A percentile compares a stretch with the other conserved stretches of the same genome.
Conservation (phyloP, 2,329 filamentous ascomycete species). For the Penicillium palitans region DNA sequence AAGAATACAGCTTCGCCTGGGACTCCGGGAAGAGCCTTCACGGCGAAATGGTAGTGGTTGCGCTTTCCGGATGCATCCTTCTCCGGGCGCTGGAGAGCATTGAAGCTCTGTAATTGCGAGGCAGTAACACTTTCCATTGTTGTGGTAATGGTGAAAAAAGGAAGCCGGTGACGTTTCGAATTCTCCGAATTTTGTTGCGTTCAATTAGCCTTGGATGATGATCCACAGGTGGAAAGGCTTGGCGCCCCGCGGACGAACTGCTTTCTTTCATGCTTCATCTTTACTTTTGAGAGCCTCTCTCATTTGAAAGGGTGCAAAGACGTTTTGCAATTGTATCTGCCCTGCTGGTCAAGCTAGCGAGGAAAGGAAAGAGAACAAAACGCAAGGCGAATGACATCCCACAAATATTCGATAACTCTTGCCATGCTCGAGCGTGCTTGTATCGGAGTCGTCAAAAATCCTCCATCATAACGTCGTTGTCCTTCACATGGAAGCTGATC, state of each 20-base stretch:
- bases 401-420: too few relatives aligned
- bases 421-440: too few relatives aligned
- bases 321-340: not conserved
- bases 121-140: not conserved
- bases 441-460: too few relatives aligned
- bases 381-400: too few relatives aligned
- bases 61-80: not conserved
- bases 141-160: not conserved
- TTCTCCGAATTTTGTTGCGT: not conserved
- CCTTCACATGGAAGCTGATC: too few relatives aligned
- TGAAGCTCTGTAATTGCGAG: not conserved
- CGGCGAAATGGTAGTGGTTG: constrained; percentile 12
- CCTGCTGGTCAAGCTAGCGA: too few relatives aligned
- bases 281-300: not conserved
- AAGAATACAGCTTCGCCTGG: constrained; percentile 6
- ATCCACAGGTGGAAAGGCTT: not conserved
- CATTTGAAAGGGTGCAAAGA: not conserved
- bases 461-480: too few relatives aligned
- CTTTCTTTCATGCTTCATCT: not conserved
- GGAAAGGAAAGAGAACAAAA: too few relatives aligned
- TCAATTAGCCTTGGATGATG: not conserved
- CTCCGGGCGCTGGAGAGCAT: constrained; percentile 1
- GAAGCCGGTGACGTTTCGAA: not conserved
- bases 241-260: not conserved
- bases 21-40: constrained; percentile 1